A percentile compares a stretch with the other conserved stretches of the same genome.
These are phyloP conservation scores for Chlamydomonas schloesseri DNA, from an alignment of 139 green algal species.

Conservation along the genomic window DNA sequence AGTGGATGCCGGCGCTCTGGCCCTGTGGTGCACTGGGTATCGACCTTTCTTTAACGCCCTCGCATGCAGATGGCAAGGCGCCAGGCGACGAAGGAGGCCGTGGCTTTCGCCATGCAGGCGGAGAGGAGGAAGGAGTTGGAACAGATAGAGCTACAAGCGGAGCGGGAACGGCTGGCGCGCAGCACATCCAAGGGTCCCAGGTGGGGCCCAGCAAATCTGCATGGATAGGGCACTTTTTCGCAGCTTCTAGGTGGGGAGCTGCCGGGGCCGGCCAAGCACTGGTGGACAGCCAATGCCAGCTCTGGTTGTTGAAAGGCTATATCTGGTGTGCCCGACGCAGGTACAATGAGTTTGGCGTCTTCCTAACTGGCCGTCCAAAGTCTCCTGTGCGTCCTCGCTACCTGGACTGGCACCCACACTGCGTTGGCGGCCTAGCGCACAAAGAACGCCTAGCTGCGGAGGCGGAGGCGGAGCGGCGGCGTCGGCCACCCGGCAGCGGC, in stretches of 20 bases:
- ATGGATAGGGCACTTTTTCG: too few species aligned
- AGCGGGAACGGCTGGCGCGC: neutral
- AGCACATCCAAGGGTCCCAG: neutral
- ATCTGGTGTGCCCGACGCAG: too few species aligned
- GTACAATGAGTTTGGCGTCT: constrained; percentile 15
- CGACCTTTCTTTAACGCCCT: too few species aligned
- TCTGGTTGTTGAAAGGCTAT: too few species aligned
- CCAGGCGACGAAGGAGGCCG: neutral
- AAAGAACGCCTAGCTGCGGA: neutral
- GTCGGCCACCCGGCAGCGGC: neutral
- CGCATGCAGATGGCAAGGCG: neutral
- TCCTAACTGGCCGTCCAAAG: neutral
- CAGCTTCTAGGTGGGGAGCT: too few species aligned
- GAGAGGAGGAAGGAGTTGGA: neutral
- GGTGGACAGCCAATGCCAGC: too few species aligned
- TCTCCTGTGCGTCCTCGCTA: neutral
- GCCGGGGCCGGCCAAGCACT: too few species aligned
- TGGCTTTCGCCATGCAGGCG: neutral
- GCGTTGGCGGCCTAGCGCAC: neutral
- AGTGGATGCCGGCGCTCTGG: too few species aligned
- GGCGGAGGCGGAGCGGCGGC: neutral
- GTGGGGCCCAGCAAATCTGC: too few species aligned
- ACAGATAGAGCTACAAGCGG: neutral
- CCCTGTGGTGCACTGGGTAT: too few species aligned
- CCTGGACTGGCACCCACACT: constrained; percentile 25